Base-by-base conservation (phyloP, 2,329 filamentous ascomycete genomes). In the Fusarium circinatum region DNA sequence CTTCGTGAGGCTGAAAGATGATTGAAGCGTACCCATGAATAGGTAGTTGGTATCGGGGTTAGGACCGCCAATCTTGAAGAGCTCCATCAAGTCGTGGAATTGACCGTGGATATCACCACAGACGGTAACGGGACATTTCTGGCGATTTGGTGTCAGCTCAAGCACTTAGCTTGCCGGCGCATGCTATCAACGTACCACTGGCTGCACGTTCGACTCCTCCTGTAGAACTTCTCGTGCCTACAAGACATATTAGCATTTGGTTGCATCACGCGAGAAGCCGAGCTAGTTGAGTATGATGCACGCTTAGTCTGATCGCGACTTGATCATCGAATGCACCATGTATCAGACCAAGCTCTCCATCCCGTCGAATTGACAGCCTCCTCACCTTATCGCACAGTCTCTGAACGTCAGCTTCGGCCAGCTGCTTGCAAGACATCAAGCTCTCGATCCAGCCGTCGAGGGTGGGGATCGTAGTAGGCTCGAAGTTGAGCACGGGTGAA, bases 31-130 rank as follows among this genome's bases (percentile, higher is more conserved):
- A 96, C 94, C 95, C 95, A 99, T 98, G 87, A 98, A 98, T 76
- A 98, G 92, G 85, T 98, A 98, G 87, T 98, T 98, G 81, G 96
- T 98, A 84, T 99, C 96, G 76, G 96, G 96, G 82, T 98, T 98
- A 70, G 95, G 95, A 62, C 96, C 96, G 78, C 96, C 96, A 83
- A 99, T 98, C 87, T 97, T 97, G 90, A 99, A 99, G 61, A 99
- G 91, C 86, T 99, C 96, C 95, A 99, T 98, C 84, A 99, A 86
- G 82, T 99, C 96, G 84, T 98, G 96, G 84, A 98, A 98, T 85
- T 99, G 96, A 76, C 96, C 96, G 85, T 99, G 96, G 82, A 99
- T 99, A 85, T 99, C 96, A 83, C 96, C 96, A 84, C 96, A 98
- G 72, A 99, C 96, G 64, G 96, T 99, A 76, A 98, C 96, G 49